Conservation (phyloP, 2,329 filamentous ascomycete species). For the Diaporthe sp. region DNA sequence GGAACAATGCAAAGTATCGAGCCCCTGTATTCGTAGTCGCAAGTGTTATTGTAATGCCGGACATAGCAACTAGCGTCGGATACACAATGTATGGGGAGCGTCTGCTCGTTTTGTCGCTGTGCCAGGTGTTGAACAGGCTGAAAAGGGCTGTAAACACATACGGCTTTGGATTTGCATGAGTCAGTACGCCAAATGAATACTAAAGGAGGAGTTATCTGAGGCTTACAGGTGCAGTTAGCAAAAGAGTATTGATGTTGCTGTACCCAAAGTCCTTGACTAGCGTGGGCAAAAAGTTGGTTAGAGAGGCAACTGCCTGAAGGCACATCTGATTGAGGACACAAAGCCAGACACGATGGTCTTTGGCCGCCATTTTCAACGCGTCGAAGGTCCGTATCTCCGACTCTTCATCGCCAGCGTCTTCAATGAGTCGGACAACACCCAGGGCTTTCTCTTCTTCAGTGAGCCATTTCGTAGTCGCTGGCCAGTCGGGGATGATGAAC, state of each 20-base stretch:
- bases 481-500: not conserved
- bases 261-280: not conserved
- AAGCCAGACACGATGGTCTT: constrained; percentile 18
- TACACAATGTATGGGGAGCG: constrained; percentile 48
- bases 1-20: not conserved
- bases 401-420: not conserved
- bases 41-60: not conserved
- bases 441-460: not conserved
- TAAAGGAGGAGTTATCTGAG: not conserved
- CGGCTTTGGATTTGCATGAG: not conserved
- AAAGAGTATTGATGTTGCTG: constrained; percentile 14
- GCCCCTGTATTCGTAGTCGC: not conserved
- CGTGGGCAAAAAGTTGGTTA: not conserved
- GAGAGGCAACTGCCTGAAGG: constrained; percentile 1
- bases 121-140: constrained; percentile 49
- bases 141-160: constrained; percentile 49
- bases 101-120: constrained; percentile 47
- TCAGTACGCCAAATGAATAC: not conserved
- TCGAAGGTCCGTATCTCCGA: not conserved
- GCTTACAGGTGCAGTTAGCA: constrained; percentile 10
- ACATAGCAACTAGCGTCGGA: not conserved
- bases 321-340: constrained; percentile 7
- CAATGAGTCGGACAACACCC: not conserved
- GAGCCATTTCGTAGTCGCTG: not conserved
- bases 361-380: not conserved